Base-by-base conservation (phyloP, 2,329 filamentous ascomycete genomes). In the Fusarium sp. region DNA sequence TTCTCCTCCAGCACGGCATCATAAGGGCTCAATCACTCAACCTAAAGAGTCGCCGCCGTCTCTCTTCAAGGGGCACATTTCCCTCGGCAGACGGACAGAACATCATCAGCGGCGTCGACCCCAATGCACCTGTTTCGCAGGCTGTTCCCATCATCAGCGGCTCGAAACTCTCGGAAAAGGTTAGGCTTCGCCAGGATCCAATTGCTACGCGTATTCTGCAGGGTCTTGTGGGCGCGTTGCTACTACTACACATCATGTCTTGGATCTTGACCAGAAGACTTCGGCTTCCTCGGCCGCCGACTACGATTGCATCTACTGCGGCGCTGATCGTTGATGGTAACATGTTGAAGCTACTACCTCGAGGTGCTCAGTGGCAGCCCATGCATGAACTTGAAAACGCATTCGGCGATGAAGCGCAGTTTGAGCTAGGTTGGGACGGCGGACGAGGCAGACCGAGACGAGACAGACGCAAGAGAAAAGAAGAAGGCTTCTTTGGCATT, bases 281-380 rank as follows among this genome's bases (percentile, higher is more conserved):
- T 18, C 72, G 71, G 13, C 76, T 83, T 14, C 82, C 83, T 18
- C 76, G 80, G 2, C 72, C 77, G 9, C 79, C 79, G 10, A 80
- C 79, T 4, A 82, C 78, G 30, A 82, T 85, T 59, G 83, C 83
- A n/a, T 81, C 81, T n/a, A 67, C 81, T 23, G 81, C 81, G 0
- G 81, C 82, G 1, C 74, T 84, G 27, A 76, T 85, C 4, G 82
- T 79, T 1, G 83, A 84, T 30, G 83, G 83, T 1, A 84, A 85
- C 67, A 66, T 84, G 5, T 75, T 83, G 39, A 72, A 50, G 37
- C 65, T 74, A n/a, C 30, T 79, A 6, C 77, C 77, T 1, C 75
- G 72, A 7, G 76, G 66, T 3, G 77, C 76, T 10, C 77, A 79
- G 64, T 79, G 77, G 77, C 76, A 79, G 27, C 68, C 73, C 23